phyloP scores from a whole-genome alignment of 2,329 filamentous ascomycete species.

The Hypoxylon sp. region DNA sequence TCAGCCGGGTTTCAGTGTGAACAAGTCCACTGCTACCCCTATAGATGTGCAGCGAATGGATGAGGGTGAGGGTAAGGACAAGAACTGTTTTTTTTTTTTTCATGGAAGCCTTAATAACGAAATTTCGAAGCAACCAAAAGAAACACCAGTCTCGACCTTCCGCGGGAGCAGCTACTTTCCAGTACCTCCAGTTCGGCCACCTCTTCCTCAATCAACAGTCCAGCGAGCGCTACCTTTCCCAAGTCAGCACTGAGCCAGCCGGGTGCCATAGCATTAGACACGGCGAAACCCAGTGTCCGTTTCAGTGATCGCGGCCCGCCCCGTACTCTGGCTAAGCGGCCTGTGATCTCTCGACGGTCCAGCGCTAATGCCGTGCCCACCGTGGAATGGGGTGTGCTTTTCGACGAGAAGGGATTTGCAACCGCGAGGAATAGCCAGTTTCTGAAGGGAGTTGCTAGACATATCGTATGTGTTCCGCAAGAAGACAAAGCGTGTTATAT shows the following conservation, averaged over 20 bases:
- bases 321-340: constrained; percentile 20
- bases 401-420: constrained; percentile 71
- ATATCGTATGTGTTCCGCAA: constrained; percentile 65
- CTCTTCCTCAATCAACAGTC: constrained; percentile 11
- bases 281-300: constrained; percentile 25
- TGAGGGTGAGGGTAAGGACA: constrained; percentile 14
- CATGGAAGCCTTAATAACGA: constrained; percentile 1
- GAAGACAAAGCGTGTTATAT: background rate
- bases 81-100: background rate
- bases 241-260: constrained; percentile 9
- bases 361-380: constrained; percentile 23
- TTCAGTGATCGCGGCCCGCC: constrained; percentile 37
- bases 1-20: background rate
- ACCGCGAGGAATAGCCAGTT: constrained; percentile 76
- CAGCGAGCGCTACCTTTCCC: constrained; percentile 4
- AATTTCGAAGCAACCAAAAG: constrained; percentile 10
- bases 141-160: background rate
- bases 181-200: constrained; percentile 17
- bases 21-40: background rate
- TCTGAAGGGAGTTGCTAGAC: constrained; percentile 75
- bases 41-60: background rate
- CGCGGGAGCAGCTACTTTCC: constrained; percentile 8
- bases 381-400: constrained; percentile 75
- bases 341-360: constrained; percentile 12
- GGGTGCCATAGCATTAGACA: constrained; percentile 1